phyloP scores from a whole-genome alignment of 768 basidiomycete species.

The Fibroporia radiculosa region DNA sequence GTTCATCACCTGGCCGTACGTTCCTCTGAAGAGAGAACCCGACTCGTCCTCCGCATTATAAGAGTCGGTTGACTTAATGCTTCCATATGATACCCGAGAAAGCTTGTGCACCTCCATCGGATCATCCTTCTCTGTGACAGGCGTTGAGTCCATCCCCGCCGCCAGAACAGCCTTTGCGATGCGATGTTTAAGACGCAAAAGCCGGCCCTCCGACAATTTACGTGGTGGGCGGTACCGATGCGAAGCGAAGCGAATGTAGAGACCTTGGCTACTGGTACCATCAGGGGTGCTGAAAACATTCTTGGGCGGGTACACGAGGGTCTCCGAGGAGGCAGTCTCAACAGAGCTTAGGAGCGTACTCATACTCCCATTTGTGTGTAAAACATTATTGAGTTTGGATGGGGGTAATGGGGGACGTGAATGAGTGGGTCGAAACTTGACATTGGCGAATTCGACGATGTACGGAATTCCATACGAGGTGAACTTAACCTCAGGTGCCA shows the following conservation, averaged over 20 bases:
- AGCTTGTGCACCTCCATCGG: conserved; percentile 6
- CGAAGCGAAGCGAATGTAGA: conserved; percentile 20
- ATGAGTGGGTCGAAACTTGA: conserved; percentile 21
- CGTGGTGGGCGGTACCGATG: conserved; percentile 8
- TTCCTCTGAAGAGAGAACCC: conserved; percentile 32
- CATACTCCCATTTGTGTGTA: conserved; percentile 2
- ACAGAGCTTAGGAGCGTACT: conserved; percentile 8
- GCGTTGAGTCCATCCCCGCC: conserved; percentile 33
- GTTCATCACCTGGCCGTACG: conserved; percentile 34
- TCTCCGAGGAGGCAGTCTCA: conserved; percentile 14
- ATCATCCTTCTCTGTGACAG: conserved; percentile 13
- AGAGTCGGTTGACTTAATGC: conserved; percentile 10
- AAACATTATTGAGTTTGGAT: conserved; percentile 6
- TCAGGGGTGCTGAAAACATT: conserved; percentile 6
- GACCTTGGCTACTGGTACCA: conserved; percentile 10
- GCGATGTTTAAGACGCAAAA: conserved; percentile 25
- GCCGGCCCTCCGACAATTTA: conserved; percentile 16
- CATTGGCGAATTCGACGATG: conserved; percentile 28
- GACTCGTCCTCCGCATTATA: conserved; percentile 8
- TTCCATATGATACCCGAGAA: conserved; percentile 10
- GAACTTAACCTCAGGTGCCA: conserved; percentile 24
- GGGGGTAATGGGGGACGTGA: conserved; percentile 7
- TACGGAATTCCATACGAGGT: conserved; percentile 27
- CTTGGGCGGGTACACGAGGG: conserved; percentile 7
- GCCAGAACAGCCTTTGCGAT: conserved; percentile 30